Conservation (phyloP, 768 basidiomycete species). For the Psilocybe cubensis region DNA sequence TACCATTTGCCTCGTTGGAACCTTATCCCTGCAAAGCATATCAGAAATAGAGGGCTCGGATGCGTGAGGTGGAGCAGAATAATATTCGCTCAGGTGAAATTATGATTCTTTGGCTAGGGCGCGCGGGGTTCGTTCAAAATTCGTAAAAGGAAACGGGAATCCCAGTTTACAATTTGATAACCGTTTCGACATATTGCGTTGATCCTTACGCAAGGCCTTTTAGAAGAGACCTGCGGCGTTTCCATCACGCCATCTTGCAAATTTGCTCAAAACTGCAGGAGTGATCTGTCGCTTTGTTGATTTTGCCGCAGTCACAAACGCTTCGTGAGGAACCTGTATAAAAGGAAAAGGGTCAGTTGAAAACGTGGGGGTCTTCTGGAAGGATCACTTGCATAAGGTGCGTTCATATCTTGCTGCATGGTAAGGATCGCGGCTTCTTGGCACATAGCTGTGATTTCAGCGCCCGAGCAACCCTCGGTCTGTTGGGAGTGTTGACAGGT, state of each 20-base stretch:
- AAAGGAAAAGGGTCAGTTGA: not conserved
- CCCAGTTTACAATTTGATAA: not conserved
- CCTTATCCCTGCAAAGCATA: not conserved
- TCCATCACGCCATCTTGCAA: slow-evolving; percentile 64
- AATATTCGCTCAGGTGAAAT: not conserved
- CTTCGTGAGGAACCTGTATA: slow-evolving; percentile 69
- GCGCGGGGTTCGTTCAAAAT: no score
- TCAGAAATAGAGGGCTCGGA: not conserved
- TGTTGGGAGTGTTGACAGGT: slow-evolving; percentile 30
- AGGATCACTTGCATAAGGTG: slow-evolving; percentile 62
- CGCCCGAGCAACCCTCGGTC: slow-evolving; percentile 97
- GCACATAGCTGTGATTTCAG: slow-evolving; percentile 89
- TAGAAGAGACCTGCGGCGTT: slow-evolving; percentile 26
- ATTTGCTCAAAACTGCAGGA: slow-evolving; percentile 71
- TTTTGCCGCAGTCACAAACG: slow-evolving; percentile 76
- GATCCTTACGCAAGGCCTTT: not conserved
- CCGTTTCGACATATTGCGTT: not conserved
- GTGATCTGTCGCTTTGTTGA: slow-evolving; percentile 85
- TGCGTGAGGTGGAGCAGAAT: not conserved
- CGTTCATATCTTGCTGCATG: slow-evolving; percentile 86
- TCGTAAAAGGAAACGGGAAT: no score
- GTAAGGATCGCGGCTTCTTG: slow-evolving; percentile 94
- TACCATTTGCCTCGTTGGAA: not conserved
- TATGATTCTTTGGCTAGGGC: not conserved
- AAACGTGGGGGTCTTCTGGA: not conserved